A percentile compares a stretch with the other conserved stretches of the same genome.
phyloP scores from a whole-genome alignment of 805 yeast genomes.

The Kurtzmaniella cleridarum region DNA sequence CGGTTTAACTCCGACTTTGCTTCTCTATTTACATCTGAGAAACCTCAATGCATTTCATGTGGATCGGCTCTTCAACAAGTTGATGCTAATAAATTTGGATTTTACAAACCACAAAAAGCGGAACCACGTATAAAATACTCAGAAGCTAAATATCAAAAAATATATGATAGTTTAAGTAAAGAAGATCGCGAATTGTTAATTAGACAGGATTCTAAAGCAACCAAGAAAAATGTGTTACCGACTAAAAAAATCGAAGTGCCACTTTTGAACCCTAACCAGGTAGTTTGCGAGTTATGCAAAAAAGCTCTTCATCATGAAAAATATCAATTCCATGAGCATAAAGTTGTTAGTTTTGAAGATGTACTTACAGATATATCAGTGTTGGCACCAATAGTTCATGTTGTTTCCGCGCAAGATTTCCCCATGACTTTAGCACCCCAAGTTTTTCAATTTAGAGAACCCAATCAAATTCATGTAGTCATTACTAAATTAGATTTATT shows the following conservation, averaged over 20 bases:
- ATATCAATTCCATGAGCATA: conserved; percentile 29
- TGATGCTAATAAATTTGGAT: conserved; percentile 38
- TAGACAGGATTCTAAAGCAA: background rate
- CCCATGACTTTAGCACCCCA: conserved; percentile 51
- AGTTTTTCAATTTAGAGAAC: conserved; percentile 28
- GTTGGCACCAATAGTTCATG: conserved; percentile 47
- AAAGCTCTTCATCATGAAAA: conserved; percentile 42
- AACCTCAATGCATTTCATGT: conserved; percentile 46
- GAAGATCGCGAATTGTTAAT: conserved; percentile 25
- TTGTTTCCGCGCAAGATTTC: conserved; percentile 65
- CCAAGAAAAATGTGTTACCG: conserved; percentile 3
- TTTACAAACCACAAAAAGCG: conserved; percentile 18
- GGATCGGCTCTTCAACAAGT: conserved; percentile 47
- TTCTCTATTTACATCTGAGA: conserved; percentile 5
- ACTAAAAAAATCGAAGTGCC: background rate
- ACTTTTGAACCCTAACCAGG: conserved; percentile 4
- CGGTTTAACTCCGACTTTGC: no score
- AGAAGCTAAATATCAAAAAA: conserved; percentile 15
- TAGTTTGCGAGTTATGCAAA: conserved; percentile 53
- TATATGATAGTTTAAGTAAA: conserved; percentile 9
- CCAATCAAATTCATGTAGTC: conserved; percentile 33
- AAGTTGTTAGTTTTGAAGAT: conserved; percentile 14
- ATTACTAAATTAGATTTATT: conserved; percentile 43
- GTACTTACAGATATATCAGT: conserved; percentile 33
- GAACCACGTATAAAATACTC: conserved; percentile 11